Conservation (phyloP, 164 flowering plant species). For the Nymphaea colorata region DNA sequence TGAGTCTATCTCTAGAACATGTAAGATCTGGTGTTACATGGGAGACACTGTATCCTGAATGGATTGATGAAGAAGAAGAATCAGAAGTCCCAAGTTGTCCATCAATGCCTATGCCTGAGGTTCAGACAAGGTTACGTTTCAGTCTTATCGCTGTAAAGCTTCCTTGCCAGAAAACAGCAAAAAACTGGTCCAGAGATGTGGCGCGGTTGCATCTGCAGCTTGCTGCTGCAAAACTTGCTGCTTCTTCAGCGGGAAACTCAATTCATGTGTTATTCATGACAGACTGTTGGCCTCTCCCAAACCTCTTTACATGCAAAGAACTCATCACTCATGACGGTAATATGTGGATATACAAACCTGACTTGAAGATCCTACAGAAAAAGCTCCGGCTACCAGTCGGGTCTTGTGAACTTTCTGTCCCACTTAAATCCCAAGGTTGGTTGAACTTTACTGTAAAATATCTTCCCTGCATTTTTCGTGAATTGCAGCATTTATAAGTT, state of each 20-base stretch:
- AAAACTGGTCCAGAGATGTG: slow-evolving; percentile 49
- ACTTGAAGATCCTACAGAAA: slow-evolving; percentile 21
- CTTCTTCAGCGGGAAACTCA: slow-evolving; percentile 18
- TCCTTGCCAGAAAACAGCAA: slow-evolving; percentile 25
- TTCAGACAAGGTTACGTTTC: slow-evolving; percentile 5
- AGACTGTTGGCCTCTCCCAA: slow-evolving; percentile 45
- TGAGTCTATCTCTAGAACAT: slow-evolving; percentile 26
- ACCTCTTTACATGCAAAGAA: slow-evolving; percentile 53
- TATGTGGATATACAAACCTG: slow-evolving; percentile 40
- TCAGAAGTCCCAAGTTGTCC: slow-evolving; percentile 23
- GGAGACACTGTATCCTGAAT: slow-evolving; percentile 51
- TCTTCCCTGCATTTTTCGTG: too few relatives aligned
- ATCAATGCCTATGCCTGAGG: slow-evolving; percentile 7
- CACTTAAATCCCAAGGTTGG: slow-evolving; percentile 37
- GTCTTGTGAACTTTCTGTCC: slow-evolving; percentile 49
- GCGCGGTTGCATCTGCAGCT: slow-evolving; percentile 56
- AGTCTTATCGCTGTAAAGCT: slow-evolving; percentile 50
- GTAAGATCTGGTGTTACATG: slow-evolving; percentile 30
- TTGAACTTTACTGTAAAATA: not conserved
- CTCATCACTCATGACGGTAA: slow-evolving; percentile 28
- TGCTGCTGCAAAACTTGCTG: slow-evolving; percentile 47
- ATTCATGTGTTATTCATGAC: slow-evolving; percentile 35
- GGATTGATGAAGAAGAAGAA: slow-evolving; percentile 66
- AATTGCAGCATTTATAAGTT: too few relatives aligned
- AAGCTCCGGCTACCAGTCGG: slow-evolving; percentile 49